Base-by-base conservation (phyloP, 768 basidiomycete species). In the Mycena galericulata region DNA sequence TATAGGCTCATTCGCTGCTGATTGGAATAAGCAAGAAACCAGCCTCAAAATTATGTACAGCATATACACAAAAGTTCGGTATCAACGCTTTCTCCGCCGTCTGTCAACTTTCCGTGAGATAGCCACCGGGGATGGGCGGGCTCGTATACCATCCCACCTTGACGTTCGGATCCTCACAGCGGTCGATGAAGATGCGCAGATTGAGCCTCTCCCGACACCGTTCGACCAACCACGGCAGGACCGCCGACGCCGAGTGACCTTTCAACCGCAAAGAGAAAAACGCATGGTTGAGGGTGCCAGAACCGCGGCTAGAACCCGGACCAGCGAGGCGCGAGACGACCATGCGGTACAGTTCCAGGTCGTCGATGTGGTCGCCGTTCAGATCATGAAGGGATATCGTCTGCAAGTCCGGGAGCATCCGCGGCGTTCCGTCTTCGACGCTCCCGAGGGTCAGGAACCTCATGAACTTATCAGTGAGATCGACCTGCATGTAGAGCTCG, bases 171-270 rank as follows among this genome's bases (percentile, higher is more conserved):
- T 72, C 67, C 3, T 56, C 63, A 27, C 70, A 72, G 10, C 24
- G 22, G 36, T 38, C 63, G 27, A 72, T 59, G 29, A 62, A 68
- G 17, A 72, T 56, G 17, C 51, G 49, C 54, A 72, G 34, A 24
- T 72, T 63, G 34, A 72, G 36, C 0, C 63, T 49, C 0, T 72
- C 62, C 15, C 70, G 70, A 49, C 70, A 72, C 46, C 70, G 7
- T 26, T 72, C 70, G 18, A 72, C 53, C 67, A 72, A 49, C 59
- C 65, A 34, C 32, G 70, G 70, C 36, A 72, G 67, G 11, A 68
- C 67, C 24, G 60, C 46, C 22, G 70, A 72, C 0, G 30, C 50
- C 1, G 58, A 65, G 30, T 72, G 70, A 0, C 67, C 70, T 22
- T 68, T 61, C 18, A 72, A 29, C 10, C 70, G 63, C 18, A 72